These are phyloP conservation scores for Elsinoe arachidis DNA, from an alignment of 2,329 filamentous ascomycete genomes.

Conservation along the genomic window DNA sequence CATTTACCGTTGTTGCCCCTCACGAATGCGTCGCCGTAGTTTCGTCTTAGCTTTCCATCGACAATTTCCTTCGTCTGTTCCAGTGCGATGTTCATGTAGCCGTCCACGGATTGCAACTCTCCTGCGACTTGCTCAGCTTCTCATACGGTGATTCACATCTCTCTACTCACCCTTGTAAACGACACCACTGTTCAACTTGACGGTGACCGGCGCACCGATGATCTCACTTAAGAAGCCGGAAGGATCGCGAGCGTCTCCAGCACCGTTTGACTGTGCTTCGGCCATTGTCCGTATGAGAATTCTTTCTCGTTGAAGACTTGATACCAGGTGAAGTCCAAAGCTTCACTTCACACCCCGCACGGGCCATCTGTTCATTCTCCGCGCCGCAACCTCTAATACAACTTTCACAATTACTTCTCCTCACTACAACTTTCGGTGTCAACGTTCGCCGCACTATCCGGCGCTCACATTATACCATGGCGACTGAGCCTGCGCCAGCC, in stretches of 20 bases:
- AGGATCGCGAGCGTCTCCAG: slow-evolving; percentile 75
- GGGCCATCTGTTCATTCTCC: slow-evolving; percentile 3
- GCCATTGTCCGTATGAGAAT: neutral
- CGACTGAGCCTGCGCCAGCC: neutral
- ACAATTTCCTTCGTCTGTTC: slow-evolving; percentile 92
- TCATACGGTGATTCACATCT: neutral
- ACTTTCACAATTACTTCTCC: neutral
- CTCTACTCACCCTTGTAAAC: slow-evolving; percentile 74
- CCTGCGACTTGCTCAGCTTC: slow-evolving; percentile 44
- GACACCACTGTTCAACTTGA: slow-evolving; percentile 97
- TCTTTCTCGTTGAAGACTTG: neutral
- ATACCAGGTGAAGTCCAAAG: neutral
- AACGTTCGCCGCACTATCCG: neutral
- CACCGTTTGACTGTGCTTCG: slow-evolving; percentile 45
- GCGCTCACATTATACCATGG: neutral
- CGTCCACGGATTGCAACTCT: slow-evolving; percentile 91
- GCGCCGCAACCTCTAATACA: neutral
- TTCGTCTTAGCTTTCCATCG: slow-evolving; percentile 70
- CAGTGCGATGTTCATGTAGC: slow-evolving; percentile 98
- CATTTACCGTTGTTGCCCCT: slow-evolving; percentile 81
- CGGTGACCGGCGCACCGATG: slow-evolving; percentile 85
- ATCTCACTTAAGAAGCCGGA: slow-evolving; percentile 90
- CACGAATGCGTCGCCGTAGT: slow-evolving; percentile 90
- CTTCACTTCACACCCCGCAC: neutral
- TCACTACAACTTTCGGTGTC: neutral